Conservation (phyloP, 139 green algal species). For the Chlorella sp. region DNA sequence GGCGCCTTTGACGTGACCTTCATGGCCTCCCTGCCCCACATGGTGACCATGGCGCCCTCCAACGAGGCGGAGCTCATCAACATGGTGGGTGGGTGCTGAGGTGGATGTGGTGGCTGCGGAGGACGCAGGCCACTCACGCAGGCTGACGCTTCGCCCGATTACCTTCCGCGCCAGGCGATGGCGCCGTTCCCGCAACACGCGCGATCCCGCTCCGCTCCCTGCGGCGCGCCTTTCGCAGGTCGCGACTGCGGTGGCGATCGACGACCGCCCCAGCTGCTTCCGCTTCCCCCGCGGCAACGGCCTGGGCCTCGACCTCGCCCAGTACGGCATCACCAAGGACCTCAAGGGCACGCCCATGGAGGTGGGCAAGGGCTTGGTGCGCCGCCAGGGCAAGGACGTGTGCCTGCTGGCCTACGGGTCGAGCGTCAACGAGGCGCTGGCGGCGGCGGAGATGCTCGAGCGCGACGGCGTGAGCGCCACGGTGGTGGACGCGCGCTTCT, state of each 20-base stretch:
- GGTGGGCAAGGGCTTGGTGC: conserved; percentile 81
- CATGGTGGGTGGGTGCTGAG: conserved; percentile 77
- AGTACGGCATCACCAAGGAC: conserved; percentile 59
- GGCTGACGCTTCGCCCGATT: too few relatives aligned
- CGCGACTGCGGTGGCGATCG: conserved; percentile 84
- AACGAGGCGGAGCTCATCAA: conserved; percentile 94
- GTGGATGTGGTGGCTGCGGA: neutral
- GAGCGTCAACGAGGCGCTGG: conserved; percentile 77
- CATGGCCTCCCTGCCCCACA: conserved; percentile 96
- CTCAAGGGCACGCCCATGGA: conserved; percentile 84
- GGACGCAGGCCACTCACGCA: neutral
- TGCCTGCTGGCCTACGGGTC: conserved; percentile 89
- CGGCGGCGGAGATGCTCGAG: conserved; percentile 79
- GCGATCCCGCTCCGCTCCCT: too few relatives aligned
- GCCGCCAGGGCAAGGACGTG: conserved; percentile 82
- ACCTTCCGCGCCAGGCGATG: too few relatives aligned
- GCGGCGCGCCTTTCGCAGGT: too few relatives aligned
- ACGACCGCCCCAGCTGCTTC: conserved; percentile 91
- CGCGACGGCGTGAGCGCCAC: conserved; percentile 76
- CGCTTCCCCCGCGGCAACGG: conserved; percentile 93
- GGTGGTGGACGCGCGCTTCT: conserved; percentile 94
- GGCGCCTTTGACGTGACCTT: conserved; percentile 93
- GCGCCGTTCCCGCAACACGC: too few relatives aligned
- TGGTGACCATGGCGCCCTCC: conserved; percentile 93
- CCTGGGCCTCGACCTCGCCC: conserved; percentile 85